Evolutionary conservation across 768 basidiomycete genomes (phyloP).

Genomic region (Russula lepida): DNA sequence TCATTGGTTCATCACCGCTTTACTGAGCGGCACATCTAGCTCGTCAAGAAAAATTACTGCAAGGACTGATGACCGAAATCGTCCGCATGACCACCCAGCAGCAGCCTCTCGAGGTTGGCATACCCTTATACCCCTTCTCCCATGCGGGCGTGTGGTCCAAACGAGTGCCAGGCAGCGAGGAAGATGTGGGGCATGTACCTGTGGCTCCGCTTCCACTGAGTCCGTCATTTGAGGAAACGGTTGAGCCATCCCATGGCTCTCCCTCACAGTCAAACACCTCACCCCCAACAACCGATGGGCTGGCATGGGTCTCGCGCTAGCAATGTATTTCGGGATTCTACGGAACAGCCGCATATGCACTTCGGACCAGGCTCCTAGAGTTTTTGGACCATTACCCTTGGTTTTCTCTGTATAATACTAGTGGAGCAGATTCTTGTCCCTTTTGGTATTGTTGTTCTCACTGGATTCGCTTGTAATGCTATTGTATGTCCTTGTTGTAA

Average conservation of each 20-base stretch:
- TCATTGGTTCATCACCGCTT: background rate
- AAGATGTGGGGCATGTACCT: conserved; percentile 24
- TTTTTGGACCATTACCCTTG: background rate
- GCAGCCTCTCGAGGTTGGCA: conserved; percentile 68
- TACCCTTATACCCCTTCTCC: conserved; percentile 80
- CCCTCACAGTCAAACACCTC: conserved; percentile 5
- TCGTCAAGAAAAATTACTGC: conserved; percentile 75
- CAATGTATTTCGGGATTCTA: background rate
- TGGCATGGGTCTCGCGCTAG: conserved; percentile 11
- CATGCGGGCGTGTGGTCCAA: conserved; percentile 53
- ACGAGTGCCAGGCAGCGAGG: conserved; percentile 30
- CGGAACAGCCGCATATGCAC: no score
- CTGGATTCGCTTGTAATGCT: background rate
- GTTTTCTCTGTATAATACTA: background rate
- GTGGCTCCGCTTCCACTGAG: conserved; percentile 35
- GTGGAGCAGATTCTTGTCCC: background rate
- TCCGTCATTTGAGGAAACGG: conserved; percentile 29
- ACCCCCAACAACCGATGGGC: conserved; percentile 19
- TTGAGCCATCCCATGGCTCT: conserved; percentile 19
- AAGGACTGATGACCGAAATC: conserved; percentile 79
- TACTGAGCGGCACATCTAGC: conserved; percentile 33
- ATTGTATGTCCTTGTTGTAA: background rate
- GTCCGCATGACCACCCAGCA: conserved; percentile 75
- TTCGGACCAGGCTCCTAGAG: no score
- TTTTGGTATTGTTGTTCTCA: background rate